phyloP scores from a whole-genome alignment of 2,329 filamentous ascomycete genomes.

The Eutypa lata region DNA sequence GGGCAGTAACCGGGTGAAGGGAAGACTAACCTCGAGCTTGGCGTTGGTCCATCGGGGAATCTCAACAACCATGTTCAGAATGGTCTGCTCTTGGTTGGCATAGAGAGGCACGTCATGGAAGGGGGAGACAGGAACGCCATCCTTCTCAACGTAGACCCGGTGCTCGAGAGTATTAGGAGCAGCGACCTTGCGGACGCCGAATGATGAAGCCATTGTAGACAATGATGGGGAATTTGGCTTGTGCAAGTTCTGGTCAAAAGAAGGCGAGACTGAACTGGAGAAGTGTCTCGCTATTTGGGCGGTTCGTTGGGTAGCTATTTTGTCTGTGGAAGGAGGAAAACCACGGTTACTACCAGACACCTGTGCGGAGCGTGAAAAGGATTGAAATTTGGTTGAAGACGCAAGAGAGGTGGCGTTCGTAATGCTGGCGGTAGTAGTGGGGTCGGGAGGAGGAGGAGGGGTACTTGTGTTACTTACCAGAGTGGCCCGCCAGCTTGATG shows the following conservation, averaged over 20 bases:
- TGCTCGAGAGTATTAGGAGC: slow-evolving; percentile 92
- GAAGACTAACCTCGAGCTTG: slow-evolving; percentile 84
- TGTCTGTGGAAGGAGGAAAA: slow-evolving; percentile 18
- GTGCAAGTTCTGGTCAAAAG: slow-evolving; percentile 15
- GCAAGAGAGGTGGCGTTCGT: neutral
- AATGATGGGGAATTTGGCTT: slow-evolving; percentile 10
- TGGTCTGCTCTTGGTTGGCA: slow-evolving; percentile 90
- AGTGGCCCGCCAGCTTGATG: slow-evolving; percentile 23
- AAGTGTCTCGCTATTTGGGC: slow-evolving; percentile 55
- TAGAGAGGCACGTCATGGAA: slow-evolving; percentile 99
- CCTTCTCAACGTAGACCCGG: slow-evolving; percentile 96
- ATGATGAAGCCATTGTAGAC: slow-evolving; percentile 60
- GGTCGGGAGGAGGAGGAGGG: slow-evolving; percentile 27
- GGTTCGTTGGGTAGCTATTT: slow-evolving; percentile 49
- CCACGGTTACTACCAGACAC: slow-evolving; percentile 9
- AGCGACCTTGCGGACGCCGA: slow-evolving; percentile 81
- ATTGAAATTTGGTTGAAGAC: slow-evolving; percentile 13
- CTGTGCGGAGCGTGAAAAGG: slow-evolving; percentile 12
- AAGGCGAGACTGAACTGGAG: slow-evolving; percentile 33
- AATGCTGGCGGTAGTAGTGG: neutral
- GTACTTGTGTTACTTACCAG: slow-evolving; percentile 20
- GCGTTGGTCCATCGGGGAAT: slow-evolving; percentile 99
- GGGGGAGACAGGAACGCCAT: slow-evolving; percentile 88
- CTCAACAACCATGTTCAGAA: slow-evolving; percentile 99
- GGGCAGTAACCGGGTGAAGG: slow-evolving; percentile 7